These are phyloP conservation scores for Dioscorea cayenensis DNA, from an alignment of 116 monocot species.

Conservation along the genomic window DNA sequence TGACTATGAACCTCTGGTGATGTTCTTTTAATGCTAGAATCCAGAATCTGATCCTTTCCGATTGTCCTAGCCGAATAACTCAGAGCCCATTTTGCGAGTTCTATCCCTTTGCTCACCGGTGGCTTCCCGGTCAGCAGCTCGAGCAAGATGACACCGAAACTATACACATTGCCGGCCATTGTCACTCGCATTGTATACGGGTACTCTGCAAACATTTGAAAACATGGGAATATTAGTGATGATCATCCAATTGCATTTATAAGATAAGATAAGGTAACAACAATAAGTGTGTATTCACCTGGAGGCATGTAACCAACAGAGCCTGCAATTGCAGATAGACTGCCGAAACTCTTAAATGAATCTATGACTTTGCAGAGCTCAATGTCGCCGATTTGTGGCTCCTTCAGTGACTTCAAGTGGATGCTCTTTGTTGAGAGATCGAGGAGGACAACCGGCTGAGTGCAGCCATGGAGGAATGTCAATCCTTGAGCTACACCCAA, in stretches of 20 bases:
- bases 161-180: slow-evolving; percentile 62
- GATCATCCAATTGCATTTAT: neutral
- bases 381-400: slow-evolving; percentile 70
- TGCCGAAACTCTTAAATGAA: slow-evolving; percentile 51
- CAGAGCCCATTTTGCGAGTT: slow-evolving; percentile 63
- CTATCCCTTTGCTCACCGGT: slow-evolving; percentile 41
- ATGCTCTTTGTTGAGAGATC: slow-evolving; percentile 62
- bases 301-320: slow-evolving; percentile 77
- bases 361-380: slow-evolving; percentile 71
- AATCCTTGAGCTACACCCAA: slow-evolving; percentile 63
- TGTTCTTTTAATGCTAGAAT: slow-evolving; percentile 25
- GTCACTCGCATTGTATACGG: slow-evolving; percentile 74
- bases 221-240: too few relatives aligned
- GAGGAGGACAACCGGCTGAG: slow-evolving; percentile 44
- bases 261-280: neutral
- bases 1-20: slow-evolving; percentile 35
- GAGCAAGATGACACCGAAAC: slow-evolving; percentile 61
- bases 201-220: slow-evolving; percentile 44
- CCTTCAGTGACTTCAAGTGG: slow-evolving; percentile 50
- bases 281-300: slow-evolving; percentile 22
- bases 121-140: slow-evolving; percentile 63
- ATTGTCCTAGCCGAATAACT: slow-evolving; percentile 15
- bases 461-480: slow-evolving; percentile 62
- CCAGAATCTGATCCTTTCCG: slow-evolving; percentile 41
- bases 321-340: slow-evolving; percentile 57